Evolutionary conservation across 768 basidiomycete species (phyloP).

Genomic region (Sporobolomyces pararoseus): DNA sequence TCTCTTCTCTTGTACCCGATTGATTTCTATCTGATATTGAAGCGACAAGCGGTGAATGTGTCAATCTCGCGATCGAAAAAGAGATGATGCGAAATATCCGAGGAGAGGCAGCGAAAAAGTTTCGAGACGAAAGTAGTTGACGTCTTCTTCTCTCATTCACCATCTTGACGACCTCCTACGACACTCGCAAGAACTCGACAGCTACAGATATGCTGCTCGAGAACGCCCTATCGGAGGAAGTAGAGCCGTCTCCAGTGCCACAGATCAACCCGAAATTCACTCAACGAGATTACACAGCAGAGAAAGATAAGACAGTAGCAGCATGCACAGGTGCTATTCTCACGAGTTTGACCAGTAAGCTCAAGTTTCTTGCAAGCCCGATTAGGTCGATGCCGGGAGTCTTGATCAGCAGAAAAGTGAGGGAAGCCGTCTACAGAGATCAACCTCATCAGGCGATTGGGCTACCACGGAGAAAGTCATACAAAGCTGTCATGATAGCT

Average conservation of each 20-base stretch:
- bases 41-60: too few relatives aligned
- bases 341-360: constrained; percentile 44
- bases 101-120: background rate
- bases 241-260: constrained; percentile 3
- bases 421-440: background rate
- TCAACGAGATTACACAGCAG: background rate
- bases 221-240: constrained; percentile 25
- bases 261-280: background rate
- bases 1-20: too few relatives aligned
- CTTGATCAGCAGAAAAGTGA: background rate
- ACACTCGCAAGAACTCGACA: background rate
- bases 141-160: background rate
- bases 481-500: too few relatives aligned
- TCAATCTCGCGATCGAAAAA: too few relatives aligned
- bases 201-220: constrained; percentile 9
- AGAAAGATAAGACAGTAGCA: constrained; percentile 43
- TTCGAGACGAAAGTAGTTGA: background rate
- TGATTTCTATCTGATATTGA: too few relatives aligned
- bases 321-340: constrained; percentile 43
- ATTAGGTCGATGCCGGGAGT: background rate
- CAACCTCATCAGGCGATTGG: background rate
- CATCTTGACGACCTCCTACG: too few relatives aligned
- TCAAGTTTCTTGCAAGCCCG: background rate
- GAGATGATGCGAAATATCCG: too few relatives aligned
- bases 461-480: background rate